Conservation (phyloP, 2,329 filamentous ascomycete genomes). For the Scytalidium lignicola region DNA sequence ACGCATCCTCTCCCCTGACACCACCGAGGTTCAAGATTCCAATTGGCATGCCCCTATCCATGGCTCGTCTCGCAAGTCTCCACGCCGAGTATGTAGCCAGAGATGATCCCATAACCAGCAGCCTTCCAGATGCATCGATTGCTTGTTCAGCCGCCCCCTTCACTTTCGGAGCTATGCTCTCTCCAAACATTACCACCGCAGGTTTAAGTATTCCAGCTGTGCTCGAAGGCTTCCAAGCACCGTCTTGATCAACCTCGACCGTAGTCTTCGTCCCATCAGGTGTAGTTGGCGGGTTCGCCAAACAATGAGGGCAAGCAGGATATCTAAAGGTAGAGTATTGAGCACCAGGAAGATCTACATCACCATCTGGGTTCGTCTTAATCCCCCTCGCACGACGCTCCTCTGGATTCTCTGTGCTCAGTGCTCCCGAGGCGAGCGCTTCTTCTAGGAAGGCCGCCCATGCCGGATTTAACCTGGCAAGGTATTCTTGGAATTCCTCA, state of each 20-base stretch:
- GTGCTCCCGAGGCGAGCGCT: conserved; percentile 67
- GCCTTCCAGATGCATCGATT: conserved; percentile 67
- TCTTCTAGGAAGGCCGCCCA: conserved; percentile 75
- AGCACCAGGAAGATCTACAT: conserved; percentile 82
- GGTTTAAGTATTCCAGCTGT: conserved; percentile 83
- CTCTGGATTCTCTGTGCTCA: conserved; percentile 70
- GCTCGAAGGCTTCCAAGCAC: conserved; percentile 65
- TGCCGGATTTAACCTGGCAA: conserved; percentile 75
- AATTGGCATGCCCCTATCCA: conserved; percentile 77
- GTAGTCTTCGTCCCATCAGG: conserved; percentile 48
- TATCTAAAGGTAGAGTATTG: conserved; percentile 89
- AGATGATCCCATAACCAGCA: conserved; percentile 83
- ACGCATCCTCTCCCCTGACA: conserved; percentile 70
- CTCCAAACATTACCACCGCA: conserved; percentile 93
- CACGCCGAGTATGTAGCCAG: conserved; percentile 94
- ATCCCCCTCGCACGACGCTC: conserved; percentile 65
- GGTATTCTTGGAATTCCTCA: conserved; percentile 66
- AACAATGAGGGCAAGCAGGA: conserved; percentile 78
- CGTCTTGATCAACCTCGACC: conserved; percentile 72
- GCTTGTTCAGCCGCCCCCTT: conserved; percentile 75
- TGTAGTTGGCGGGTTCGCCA: conserved; percentile 54
- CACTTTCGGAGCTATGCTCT: conserved; percentile 66
- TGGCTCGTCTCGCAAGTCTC: conserved; percentile 78
- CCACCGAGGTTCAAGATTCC: conserved; percentile 86
- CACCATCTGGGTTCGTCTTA: conserved; percentile 87